Percentiles rank a stretch among this genome's conserved stretches.
Conservation (phyloP, 805 yeast species). For the Metschnikowia picachoensis region DNA sequence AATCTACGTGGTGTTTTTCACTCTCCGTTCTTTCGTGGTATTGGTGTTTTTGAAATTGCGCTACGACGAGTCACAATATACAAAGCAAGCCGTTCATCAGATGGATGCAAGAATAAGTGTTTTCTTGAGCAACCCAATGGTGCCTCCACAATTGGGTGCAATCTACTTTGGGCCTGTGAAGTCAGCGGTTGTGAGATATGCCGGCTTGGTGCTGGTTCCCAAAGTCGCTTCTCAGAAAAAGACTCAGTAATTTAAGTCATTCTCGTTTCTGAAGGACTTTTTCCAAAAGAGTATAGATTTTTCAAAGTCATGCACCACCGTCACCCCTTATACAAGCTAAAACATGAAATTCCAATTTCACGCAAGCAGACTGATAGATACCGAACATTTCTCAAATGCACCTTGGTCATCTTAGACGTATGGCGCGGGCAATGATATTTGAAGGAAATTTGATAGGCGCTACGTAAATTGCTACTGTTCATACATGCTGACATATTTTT, state of each 20-base stretch:
- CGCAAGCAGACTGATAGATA: no score
- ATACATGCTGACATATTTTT: no score
- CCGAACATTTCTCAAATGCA: no score
- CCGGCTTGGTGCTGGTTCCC: constrained; percentile 25
- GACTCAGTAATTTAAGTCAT: constrained; percentile 4
- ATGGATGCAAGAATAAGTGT: constrained; percentile 41
- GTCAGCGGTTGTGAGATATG: constrained; percentile 15
- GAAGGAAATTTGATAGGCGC: no score
- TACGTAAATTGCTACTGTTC: no score
- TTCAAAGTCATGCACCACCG: no score
- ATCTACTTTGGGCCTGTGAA: constrained; percentile 23
- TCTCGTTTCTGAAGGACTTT: no score
- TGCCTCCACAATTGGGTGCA: constrained; percentile 10
- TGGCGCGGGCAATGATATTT: no score
- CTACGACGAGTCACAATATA: constrained; percentile 30
- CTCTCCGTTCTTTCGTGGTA: constrained; percentile 31
- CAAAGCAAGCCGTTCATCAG: constrained; percentile 40
- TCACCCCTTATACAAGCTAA: no score
- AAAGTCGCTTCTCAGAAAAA: constrained; percentile 11
- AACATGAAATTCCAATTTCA: no score
- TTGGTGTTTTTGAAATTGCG: constrained; percentile 35
- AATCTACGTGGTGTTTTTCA: constrained; percentile 26
- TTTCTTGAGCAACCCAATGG: constrained; percentile 16
- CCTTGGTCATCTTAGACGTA: no score
- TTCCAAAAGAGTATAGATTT: no score